Conservation (phyloP, 306 rosid species). For the Carpinus fangiana region DNA sequence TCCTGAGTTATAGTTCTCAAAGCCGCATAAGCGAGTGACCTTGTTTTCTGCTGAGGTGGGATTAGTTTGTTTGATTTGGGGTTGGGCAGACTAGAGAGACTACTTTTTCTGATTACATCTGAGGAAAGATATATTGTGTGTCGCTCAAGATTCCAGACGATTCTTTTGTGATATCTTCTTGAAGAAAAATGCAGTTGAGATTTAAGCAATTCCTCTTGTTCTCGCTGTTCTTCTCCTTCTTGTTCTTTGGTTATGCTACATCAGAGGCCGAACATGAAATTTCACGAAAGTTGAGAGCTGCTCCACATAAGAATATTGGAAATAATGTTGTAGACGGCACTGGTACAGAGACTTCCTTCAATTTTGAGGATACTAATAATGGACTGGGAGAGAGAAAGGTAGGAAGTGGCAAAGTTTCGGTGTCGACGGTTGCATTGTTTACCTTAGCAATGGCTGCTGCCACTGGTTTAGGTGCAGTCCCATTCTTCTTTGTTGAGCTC, state of each 20-base stretch:
- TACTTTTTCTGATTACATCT: slow-evolving; percentile 19
- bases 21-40: slow-evolving; percentile 15
- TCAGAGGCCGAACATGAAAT: slow-evolving; percentile 56
- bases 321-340: slow-evolving; percentile 77
- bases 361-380: slow-evolving; percentile 41
- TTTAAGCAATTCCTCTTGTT: slow-evolving; percentile 35
- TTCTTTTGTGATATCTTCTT: slow-evolving; percentile 4
- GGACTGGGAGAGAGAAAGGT: slow-evolving; percentile 56
- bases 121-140: slow-evolving; percentile 27
- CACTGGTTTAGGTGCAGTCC: slow-evolving; percentile 96
- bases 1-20: no score
- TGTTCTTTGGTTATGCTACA: slow-evolving; percentile 41
- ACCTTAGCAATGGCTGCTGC: slow-evolving; percentile 99
- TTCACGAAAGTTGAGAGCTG: slow-evolving; percentile 50
- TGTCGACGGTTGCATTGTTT: slow-evolving; percentile 90
- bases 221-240: slow-evolving; percentile 35
- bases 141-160: slow-evolving; percentile 26
- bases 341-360: slow-evolving; percentile 58
- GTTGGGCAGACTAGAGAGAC: slow-evolving; percentile 31
- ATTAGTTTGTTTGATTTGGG: slow-evolving; percentile 39
- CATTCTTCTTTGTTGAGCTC: slow-evolving; percentile 98
- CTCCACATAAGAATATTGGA: slow-evolving; percentile 74
- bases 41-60: slow-evolving; percentile 32
- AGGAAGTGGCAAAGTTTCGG: slow-evolving; percentile 67
- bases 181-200: slow-evolving; percentile 38